Conservation (phyloP, 1,284 basidiomycete genomes). For the Microbotryomycetes sp. region DNA sequence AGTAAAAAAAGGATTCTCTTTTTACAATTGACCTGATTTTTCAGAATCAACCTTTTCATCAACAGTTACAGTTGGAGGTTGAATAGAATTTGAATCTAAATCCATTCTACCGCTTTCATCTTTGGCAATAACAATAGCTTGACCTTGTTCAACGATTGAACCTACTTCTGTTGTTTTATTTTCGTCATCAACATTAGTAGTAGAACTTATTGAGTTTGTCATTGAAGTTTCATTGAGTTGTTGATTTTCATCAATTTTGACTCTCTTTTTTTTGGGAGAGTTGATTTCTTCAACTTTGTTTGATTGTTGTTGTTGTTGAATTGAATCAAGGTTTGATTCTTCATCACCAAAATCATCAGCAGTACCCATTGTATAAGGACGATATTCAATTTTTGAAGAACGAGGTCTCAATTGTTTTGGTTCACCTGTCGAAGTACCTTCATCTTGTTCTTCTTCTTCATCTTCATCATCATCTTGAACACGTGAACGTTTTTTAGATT, state of each 20-base stretch:
- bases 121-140: neutral
- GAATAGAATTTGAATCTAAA: neutral
- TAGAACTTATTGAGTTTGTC: no score
- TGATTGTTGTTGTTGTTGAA: slow-evolving; percentile 34
- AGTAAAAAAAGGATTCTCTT: no score
- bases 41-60: no score
- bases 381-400: slow-evolving; percentile 47
- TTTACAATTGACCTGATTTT: no score
- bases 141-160: neutral
- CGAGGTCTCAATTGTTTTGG: slow-evolving; percentile 28
- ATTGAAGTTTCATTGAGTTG: no score
- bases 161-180: neutral
- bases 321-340: slow-evolving; percentile 45
- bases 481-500: neutral
- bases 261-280: neutral
- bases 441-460: slow-evolving; percentile 37
- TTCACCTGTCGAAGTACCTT: slow-evolving; percentile 25
- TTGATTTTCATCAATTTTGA: neutral
- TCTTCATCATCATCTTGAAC: slow-evolving; percentile 37
- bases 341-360: slow-evolving; percentile 56
- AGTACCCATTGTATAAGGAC: slow-evolving; percentile 54
- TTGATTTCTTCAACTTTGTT: neutral
- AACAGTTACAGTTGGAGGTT: neutral
- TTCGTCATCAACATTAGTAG: neutral
- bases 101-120: neutral